phyloP scores from a whole-genome alignment of 225 moss, liverwort and hornwort genomes.

The Straminergon stramineum region DNA sequence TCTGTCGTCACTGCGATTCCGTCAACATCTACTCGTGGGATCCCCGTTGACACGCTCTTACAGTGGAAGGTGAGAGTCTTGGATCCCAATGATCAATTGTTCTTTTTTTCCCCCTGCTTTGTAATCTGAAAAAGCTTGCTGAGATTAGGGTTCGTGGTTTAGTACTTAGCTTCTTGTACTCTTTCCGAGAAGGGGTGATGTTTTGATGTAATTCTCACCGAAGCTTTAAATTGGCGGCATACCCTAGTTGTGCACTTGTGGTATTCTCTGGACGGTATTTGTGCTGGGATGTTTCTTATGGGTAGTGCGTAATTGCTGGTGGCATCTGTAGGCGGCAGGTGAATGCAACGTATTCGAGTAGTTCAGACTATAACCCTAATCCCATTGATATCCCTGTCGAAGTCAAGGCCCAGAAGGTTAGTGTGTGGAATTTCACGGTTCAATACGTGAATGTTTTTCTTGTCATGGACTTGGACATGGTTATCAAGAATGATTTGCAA shows the following conservation, averaged over 20 bases:
- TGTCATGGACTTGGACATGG: neutral
- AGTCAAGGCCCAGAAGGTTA: conserved; percentile 44
- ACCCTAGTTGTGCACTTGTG: neutral
- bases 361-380: conserved; percentile 1
- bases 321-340: conserved; percentile 26
- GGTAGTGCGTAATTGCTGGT: neutral
- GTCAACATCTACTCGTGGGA: neutral
- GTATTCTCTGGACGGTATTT: neutral
- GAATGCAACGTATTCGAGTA: conserved; percentile 28
- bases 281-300: neutral
- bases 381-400: conserved; percentile 33
- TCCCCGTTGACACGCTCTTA: neutral
- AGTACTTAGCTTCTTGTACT: neutral
- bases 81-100: neutral
- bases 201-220: neutral
- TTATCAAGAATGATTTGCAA: neutral
- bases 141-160: neutral
- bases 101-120: neutral
- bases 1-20: conserved; percentile 5
- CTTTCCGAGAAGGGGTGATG: neutral
- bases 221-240: neutral
- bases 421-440: neutral
- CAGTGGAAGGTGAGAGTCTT: neutral
- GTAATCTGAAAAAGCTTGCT: neutral
- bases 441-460: neutral